phyloP scores from a whole-genome alignment of 306 rosid genomes.

The Sicyos edulis region DNA sequence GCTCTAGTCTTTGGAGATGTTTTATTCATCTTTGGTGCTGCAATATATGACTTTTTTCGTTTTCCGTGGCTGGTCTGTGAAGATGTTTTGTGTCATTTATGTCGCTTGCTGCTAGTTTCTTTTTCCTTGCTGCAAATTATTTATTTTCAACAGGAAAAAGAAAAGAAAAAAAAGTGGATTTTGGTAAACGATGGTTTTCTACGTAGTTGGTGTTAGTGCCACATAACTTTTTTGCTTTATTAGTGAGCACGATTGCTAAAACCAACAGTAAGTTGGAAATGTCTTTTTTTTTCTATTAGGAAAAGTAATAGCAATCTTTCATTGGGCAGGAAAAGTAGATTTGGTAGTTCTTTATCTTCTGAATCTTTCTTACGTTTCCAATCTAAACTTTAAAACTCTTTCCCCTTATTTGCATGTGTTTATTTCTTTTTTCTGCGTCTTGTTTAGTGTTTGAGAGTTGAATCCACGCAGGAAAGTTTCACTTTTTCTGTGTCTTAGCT shows the following conservation, averaged over 20 bases:
- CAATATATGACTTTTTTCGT: not conserved
- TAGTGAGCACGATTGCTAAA: not conserved
- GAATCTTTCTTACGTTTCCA: not conserved
- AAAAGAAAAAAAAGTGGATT: not conserved
- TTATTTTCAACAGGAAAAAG: not conserved
- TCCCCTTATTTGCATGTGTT: not conserved
- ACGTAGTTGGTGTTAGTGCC: not conserved
- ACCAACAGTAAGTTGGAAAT: not conserved
- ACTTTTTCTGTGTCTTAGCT: conserved; percentile 4
- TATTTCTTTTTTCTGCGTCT: not conserved
- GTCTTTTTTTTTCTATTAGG: not conserved
- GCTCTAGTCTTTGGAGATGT: not conserved
- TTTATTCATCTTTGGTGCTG: conserved; percentile 3
- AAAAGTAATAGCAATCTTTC: not conserved
- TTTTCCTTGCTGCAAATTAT: not conserved
- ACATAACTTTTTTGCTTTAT: not conserved
- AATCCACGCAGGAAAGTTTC: not conserved
- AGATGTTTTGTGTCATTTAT: not conserved
- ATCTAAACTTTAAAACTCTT: not conserved
- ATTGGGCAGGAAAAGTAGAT: not conserved
- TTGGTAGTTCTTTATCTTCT: conserved; percentile 6
- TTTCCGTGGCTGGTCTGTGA: not conserved
- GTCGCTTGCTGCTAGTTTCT: not conserved
- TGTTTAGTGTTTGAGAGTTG: not conserved
- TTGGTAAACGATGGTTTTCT: not conserved